phyloP scores from a whole-genome alignment of 1,139 yeast genomes.

The Sugiyamaella neomexicana region DNA sequence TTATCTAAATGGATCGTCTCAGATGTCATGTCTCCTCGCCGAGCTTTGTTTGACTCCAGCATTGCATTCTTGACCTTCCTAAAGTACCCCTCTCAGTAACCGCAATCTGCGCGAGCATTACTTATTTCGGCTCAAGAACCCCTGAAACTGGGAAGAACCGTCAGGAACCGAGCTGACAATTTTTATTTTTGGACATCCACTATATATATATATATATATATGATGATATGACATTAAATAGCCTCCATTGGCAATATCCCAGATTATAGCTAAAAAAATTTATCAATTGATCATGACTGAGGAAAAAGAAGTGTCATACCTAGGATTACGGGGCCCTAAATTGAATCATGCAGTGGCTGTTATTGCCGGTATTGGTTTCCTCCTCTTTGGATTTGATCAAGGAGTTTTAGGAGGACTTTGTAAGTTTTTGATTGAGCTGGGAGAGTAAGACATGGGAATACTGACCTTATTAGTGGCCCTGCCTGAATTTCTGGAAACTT shows the following conservation, averaged over 20 bases:
- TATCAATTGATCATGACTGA: background rate
- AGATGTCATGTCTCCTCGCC: too few species aligned
- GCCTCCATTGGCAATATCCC: too few species aligned
- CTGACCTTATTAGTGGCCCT: conserved; percentile 37
- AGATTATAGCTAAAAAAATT: background rate
- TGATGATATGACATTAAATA: background rate
- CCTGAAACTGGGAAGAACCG: background rate
- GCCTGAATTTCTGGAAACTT: conserved; percentile 43
- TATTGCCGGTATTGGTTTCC: conserved; percentile 64
- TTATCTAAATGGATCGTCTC: too few species aligned
- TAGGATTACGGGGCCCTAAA: conserved; percentile 51
- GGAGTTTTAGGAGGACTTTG: conserved; percentile 57
- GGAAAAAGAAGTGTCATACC: conserved; percentile 1
- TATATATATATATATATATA: background rate
- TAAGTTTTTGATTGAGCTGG: conserved; percentile 1
- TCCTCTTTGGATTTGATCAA: conserved; percentile 77
- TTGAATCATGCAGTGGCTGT: conserved; percentile 52
- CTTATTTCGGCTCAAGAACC: background rate
- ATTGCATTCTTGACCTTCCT: background rate
- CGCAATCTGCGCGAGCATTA: background rate
- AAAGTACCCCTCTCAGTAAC: background rate
- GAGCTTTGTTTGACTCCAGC: background rate
- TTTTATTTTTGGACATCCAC: background rate
- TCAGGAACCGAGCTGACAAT: too few species aligned
- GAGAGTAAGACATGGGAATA: background rate